Evolutionary conservation across 2,329 filamentous ascomycete genomes (phyloP).

Genomic region (Nemania sp.): DNA sequence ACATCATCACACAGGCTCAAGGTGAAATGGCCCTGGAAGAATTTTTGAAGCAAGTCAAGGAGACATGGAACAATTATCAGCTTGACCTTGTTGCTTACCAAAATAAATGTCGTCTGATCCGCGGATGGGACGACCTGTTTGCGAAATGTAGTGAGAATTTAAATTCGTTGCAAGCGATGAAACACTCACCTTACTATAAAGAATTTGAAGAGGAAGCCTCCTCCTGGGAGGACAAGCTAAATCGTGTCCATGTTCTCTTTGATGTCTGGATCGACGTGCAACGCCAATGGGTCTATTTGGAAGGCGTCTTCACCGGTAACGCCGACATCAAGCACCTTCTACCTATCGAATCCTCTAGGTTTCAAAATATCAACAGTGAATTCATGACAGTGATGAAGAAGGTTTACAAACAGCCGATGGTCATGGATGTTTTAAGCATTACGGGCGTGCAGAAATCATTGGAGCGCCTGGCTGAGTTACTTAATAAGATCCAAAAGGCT

Average conservation of each 20-base stretch:
- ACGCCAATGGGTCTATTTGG: constrained; percentile 98
- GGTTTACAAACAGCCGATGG: constrained; percentile 92
- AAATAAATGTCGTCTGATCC: constrained; percentile 95
- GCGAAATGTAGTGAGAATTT: constrained; percentile 98
- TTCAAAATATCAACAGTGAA: constrained; percentile 99
- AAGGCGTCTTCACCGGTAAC: constrained; percentile 98
- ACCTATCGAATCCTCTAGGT: constrained; percentile 92
- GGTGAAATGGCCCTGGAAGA: constrained; percentile 98
- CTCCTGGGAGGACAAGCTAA: constrained; percentile 96
- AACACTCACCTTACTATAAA: constrained; percentile 98
- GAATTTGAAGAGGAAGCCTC: constrained; percentile 98
- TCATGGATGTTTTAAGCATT: constrained; percentile 94
- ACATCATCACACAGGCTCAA: constrained; percentile 93
- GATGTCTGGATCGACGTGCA: constrained; percentile 99
- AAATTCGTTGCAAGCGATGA: constrained; percentile 97
- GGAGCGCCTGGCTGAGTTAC: constrained; percentile 90
- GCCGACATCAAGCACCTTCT: constrained; percentile 98
- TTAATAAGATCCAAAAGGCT: constrained; percentile 99
- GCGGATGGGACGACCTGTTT: constrained; percentile 97
- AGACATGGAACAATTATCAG: constrained; percentile 94
- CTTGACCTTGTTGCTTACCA: constrained; percentile 96
- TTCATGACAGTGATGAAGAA: constrained; percentile 99
- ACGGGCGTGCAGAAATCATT: constrained; percentile 94
- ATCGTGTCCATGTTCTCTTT: constrained; percentile 94
- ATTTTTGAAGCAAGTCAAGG: constrained; percentile 93